phyloP scores from a whole-genome alignment of 805 yeast genomes.

The Candida verbasci region DNA sequence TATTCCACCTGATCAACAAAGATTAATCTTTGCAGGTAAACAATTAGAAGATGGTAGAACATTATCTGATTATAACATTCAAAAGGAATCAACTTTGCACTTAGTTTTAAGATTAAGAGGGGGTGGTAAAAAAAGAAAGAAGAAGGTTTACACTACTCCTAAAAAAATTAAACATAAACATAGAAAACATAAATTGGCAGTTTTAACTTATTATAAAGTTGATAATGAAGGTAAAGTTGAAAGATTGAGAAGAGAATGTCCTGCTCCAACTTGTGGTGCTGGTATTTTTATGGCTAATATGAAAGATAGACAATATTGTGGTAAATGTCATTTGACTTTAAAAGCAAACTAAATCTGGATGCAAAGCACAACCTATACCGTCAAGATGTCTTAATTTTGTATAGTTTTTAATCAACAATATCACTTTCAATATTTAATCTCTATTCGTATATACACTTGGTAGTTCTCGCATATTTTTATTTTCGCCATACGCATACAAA shows the following conservation, averaged over 20 bases:
- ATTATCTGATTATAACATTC: conserved; percentile 98
- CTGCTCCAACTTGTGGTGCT: conserved; percentile 89
- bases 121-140: conserved; percentile 99
- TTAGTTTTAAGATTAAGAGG: conserved; percentile 96
- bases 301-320: conserved; percentile 99
- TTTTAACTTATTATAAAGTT: conserved; percentile 98
- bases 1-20: conserved; percentile 99
- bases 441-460: not conserved
- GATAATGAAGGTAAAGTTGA: conserved; percentile 98
- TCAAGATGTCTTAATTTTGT: too few relatives aligned
- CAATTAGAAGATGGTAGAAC: conserved; percentile 99
- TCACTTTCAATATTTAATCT: not conserved
- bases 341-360: conserved; percentile 40
- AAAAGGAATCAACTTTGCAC: conserved; percentile 97
- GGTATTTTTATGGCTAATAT: conserved; percentile 99
- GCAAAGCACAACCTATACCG: too few relatives aligned
- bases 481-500: not conserved
- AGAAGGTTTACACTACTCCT: conserved; percentile 99
- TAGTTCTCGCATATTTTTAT: not conserved
- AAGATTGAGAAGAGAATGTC: conserved; percentile 98
- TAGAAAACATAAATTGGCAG: conserved; percentile 99
- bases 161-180: conserved; percentile 99
- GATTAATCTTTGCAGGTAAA: conserved; percentile 99
- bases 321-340: conserved; percentile 97
- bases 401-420: conserved; percentile 4